Conservation (phyloP, 345 rosid species). For the Schrenkiella parvula region DNA sequence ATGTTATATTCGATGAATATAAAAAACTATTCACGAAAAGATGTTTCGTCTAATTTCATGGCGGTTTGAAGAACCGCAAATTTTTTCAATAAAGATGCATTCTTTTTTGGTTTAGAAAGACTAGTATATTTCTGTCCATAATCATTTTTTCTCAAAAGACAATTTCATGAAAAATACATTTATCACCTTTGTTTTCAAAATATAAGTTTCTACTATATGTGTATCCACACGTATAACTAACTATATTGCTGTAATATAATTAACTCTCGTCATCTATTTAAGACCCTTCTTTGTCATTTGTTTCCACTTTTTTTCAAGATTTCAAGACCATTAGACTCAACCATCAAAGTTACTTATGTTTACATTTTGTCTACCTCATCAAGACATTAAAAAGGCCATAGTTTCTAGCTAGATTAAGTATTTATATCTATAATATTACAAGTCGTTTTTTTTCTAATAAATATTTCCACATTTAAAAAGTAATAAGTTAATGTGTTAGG, state of each 20-base stretch:
- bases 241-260: neutral
- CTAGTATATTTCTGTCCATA: neutral
- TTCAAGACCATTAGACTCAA: neutral
- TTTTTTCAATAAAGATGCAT: neutral
- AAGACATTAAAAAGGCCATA: neutral
- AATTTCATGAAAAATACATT: neutral
- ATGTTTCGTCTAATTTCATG: conserved; percentile 6
- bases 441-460: neutral
- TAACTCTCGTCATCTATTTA: too few species aligned
- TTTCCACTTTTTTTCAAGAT: neutral
- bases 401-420: neutral
- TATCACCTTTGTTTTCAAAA: neutral
- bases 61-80: neutral
- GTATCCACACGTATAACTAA: neutral
- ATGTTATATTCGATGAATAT: neutral
- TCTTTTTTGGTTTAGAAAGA: neutral
- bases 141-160: neutral
- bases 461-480: neutral
- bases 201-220: neutral
- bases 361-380: too few species aligned
- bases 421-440: neutral
- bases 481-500: neutral
- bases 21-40: conserved; percentile 1
- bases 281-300: neutral
- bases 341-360: neutral